A percentile compares a stretch with the other conserved stretches of the same genome.
phyloP scores from a whole-genome alignment of 805 yeast species.

The Scheffersomyces spartinae region DNA sequence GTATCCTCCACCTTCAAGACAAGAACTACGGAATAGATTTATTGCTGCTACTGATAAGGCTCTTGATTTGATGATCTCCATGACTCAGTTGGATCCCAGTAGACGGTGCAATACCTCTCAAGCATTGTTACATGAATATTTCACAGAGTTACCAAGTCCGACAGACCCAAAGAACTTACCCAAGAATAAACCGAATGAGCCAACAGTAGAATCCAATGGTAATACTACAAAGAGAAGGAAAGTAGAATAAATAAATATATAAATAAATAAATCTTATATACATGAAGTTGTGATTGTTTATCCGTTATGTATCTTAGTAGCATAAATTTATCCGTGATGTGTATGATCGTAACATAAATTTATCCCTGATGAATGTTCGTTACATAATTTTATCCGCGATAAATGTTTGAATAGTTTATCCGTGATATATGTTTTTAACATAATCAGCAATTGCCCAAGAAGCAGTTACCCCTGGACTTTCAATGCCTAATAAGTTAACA shows the following conservation, averaged over 20 bases:
- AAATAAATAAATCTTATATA: not conserved
- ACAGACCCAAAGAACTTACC: slow-evolving; percentile 61
- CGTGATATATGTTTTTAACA: slow-evolving; percentile 30
- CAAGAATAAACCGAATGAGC: slow-evolving; percentile 16
- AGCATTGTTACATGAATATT: slow-evolving; percentile 58
- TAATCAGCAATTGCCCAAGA: slow-evolving; percentile 74
- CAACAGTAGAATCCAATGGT: slow-evolving; percentile 7
- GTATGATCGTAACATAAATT: too few species aligned
- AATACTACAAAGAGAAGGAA: slow-evolving; percentile 1
- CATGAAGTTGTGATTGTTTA: not conserved
- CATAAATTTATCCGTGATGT: too few species aligned
- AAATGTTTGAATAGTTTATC: slow-evolving; percentile 4
- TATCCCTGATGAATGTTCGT: not conserved
- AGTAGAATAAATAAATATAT: not conserved
- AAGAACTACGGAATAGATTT: slow-evolving; percentile 71
- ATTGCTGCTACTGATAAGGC: slow-evolving; percentile 87
- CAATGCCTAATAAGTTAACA: slow-evolving; percentile 71
- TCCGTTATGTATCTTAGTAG: slow-evolving; percentile 2
- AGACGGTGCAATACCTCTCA: slow-evolving; percentile 52
- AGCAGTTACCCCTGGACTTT: slow-evolving; percentile 83
- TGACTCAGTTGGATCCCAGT: slow-evolving; percentile 74
- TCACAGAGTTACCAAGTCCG: slow-evolving; percentile 63
- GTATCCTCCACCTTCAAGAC: slow-evolving; percentile 76
- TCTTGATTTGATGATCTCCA: slow-evolving; percentile 55
- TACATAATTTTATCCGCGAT: slow-evolving; percentile 1